Conservation (phyloP, 2,329 filamentous ascomycete species). For the Fusarium scirpi region DNA sequence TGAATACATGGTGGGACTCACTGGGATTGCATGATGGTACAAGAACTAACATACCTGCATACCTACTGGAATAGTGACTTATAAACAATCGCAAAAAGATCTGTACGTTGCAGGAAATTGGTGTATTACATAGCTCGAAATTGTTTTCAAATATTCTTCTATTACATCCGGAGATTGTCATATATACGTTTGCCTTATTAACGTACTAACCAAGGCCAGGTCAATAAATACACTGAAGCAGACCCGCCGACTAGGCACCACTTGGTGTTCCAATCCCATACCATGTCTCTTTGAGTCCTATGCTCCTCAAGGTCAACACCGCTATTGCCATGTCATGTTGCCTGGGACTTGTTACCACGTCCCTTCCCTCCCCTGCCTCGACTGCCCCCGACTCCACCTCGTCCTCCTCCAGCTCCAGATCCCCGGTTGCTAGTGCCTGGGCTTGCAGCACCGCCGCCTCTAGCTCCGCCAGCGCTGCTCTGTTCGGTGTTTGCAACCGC, state of each 20-base stretch:
- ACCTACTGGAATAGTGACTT: not conserved
- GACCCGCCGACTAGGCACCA: constrained; percentile 5
- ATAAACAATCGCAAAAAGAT: not conserved
- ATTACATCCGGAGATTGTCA: constrained; percentile 20
- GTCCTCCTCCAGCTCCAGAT: constrained; percentile 36
- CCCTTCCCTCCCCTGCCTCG: constrained; percentile 42
- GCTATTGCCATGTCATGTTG: constrained; percentile 8
- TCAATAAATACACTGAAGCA: constrained; percentile 33
- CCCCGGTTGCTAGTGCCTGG: constrained; percentile 31
- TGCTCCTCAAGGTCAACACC: constrained; percentile 30
- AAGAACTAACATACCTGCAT: not conserved
- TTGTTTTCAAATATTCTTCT: not conserved
- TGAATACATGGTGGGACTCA: not conserved
- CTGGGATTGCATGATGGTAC: not conserved
- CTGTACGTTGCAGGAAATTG: not conserved
- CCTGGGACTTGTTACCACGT: constrained; percentile 37
- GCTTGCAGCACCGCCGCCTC: constrained; percentile 22
- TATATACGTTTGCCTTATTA: constrained; percentile 26
- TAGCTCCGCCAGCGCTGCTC: constrained; percentile 21
- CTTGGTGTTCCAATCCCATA: constrained; percentile 6
- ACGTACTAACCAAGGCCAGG: constrained; percentile 8
- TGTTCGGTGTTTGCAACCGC: constrained; percentile 35
- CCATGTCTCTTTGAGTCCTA: constrained; percentile 33
- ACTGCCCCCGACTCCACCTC: constrained; percentile 36
- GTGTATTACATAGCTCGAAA: not conserved